Evolutionary conservation across 768 basidiomycete species (phyloP).

Genomic region (Polyporus arcularius): DNA sequence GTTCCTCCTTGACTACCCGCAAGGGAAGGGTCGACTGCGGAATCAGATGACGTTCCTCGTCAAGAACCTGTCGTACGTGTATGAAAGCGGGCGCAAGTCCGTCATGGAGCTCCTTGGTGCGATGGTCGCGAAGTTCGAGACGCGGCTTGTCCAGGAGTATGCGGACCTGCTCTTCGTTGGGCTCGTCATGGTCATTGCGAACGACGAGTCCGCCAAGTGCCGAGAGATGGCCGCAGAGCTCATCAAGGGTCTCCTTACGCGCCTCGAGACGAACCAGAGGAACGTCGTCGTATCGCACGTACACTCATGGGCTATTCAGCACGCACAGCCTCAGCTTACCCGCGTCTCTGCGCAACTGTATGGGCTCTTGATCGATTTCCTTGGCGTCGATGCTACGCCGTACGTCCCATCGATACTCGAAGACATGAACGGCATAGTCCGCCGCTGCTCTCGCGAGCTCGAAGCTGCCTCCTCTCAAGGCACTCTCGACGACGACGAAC

Average conservation of each 20-base stretch:
- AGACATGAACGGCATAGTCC: slow-evolving; percentile 54
- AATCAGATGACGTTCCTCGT: slow-evolving; percentile 90
- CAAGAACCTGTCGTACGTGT: slow-evolving; percentile 86
- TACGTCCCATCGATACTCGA: slow-evolving; percentile 53
- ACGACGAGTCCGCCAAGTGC: slow-evolving; percentile 90
- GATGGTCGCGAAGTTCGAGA: slow-evolving; percentile 82
- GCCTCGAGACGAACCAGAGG: slow-evolving; percentile 63
- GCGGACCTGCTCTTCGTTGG: slow-evolving; percentile 89
- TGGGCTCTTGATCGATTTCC: slow-evolving; percentile 74
- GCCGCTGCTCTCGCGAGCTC: slow-evolving; percentile 43
- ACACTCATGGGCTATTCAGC: slow-evolving; percentile 76
- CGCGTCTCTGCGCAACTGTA: slow-evolving; percentile 82
- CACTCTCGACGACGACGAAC: slow-evolving; percentile 42
- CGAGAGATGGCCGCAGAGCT: slow-evolving; percentile 86
- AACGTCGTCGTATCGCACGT: slow-evolving; percentile 65
- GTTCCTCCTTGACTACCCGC: slow-evolving; percentile 96
- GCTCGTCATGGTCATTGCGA: slow-evolving; percentile 90
- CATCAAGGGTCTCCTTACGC: slow-evolving; percentile 72
- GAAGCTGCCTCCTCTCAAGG: slow-evolving; percentile 30
- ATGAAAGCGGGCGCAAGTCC: slow-evolving; percentile 90
- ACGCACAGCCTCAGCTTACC: slow-evolving; percentile 57
- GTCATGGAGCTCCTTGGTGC: slow-evolving; percentile 92
- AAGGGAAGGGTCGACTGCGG: slow-evolving; percentile 87
- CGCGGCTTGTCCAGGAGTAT: slow-evolving; percentile 71
- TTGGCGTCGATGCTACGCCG: slow-evolving; percentile 47